A percentile compares a stretch with the other conserved stretches of the same genome.
Evolutionary conservation across 225 moss, liverwort and hornwort species (phyloP).

Genomic region (Anthoceros angustus): DNA sequence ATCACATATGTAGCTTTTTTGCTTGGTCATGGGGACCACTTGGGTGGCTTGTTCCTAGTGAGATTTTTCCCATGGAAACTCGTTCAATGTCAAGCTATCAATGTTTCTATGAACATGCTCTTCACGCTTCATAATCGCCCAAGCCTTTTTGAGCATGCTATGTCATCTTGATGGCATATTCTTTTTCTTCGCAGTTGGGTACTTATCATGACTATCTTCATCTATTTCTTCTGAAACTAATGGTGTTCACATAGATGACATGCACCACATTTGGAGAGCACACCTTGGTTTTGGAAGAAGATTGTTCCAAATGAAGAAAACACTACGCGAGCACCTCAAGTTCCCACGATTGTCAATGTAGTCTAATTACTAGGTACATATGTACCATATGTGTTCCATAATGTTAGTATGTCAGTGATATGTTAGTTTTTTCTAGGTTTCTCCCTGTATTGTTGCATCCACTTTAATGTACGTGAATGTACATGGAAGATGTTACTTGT

Average conservation of each 20-base stretch:
- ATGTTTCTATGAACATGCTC: background rate
- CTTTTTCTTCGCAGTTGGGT: background rate
- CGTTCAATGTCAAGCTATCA: background rate
- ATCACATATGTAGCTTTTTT: slow-evolving; percentile 32
- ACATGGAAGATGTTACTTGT: too few species aligned
- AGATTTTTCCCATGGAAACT: background rate
- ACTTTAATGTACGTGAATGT: too few species aligned
- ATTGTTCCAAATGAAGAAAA: too few species aligned
- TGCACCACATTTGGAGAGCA: too few species aligned
- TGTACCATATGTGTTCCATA: too few species aligned
- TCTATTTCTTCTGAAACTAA: background rate
- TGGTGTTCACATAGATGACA: background rate
- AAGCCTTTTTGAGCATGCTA: slow-evolving; percentile 4
- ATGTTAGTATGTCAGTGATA: too few species aligned
- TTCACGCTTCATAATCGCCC: background rate
- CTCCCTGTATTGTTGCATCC: too few species aligned
- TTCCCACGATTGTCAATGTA: too few species aligned
- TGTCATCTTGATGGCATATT: background rate
- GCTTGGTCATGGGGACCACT: background rate
- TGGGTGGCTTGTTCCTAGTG: background rate
- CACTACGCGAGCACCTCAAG: too few species aligned
- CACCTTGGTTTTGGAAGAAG: too few species aligned
- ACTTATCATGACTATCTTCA: background rate
- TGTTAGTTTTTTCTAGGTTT: too few species aligned
- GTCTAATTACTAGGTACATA: too few species aligned